Evolutionary conservation across 495 filamentous ascomycete genomes (phyloP).

Genomic region (Neurospora hispaniola): DNA sequence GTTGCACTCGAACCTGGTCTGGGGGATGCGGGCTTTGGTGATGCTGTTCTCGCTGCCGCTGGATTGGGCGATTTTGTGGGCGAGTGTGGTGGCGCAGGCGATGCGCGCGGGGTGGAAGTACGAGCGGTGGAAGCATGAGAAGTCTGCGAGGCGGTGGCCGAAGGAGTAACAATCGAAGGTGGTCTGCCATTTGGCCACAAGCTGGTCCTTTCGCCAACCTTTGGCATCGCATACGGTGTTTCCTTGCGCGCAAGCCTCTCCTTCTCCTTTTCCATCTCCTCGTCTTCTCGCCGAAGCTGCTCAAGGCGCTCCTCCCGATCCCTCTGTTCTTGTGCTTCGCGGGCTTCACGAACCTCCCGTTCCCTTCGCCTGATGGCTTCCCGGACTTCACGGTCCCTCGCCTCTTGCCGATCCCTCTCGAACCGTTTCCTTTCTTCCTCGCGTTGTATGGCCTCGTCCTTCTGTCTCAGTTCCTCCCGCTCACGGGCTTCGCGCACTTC

Average conservation of each 20-base stretch:
- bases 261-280: slow-evolving; percentile 18
- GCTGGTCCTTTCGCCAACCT: slow-evolving; percentile 46
- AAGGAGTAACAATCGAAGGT: slow-evolving; percentile 21
- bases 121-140: neutral
- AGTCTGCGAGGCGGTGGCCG: slow-evolving; percentile 3
- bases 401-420: slow-evolving; percentile 25
- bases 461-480: neutral
- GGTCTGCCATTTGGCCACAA: slow-evolving; percentile 43
- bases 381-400: slow-evolving; percentile 17
- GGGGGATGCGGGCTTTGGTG: slow-evolving; percentile 7
- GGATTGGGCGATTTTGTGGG: neutral
- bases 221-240: slow-evolving; percentile 40
- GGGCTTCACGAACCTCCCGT: slow-evolving; percentile 18
- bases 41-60: neutral
- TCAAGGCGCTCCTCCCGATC: slow-evolving; percentile 25
- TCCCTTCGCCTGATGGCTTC: slow-evolving; percentile 34
- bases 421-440: slow-evolving; percentile 27
- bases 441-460: slow-evolving; percentile 5
- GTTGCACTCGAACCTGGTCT: slow-evolving; percentile 35
- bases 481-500: neutral
- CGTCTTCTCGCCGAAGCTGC: slow-evolving; percentile 8
- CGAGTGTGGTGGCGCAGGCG: slow-evolving; percentile 10
- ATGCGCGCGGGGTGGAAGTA: neutral
- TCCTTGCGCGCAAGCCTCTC: slow-evolving; percentile 28
- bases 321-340: slow-evolving; percentile 29